A percentile compares a stretch with the other conserved stretches of the same genome.
Evolutionary conservation across 345 rosid genomes (phyloP).

Genomic region (Boechera stricta): DNA sequence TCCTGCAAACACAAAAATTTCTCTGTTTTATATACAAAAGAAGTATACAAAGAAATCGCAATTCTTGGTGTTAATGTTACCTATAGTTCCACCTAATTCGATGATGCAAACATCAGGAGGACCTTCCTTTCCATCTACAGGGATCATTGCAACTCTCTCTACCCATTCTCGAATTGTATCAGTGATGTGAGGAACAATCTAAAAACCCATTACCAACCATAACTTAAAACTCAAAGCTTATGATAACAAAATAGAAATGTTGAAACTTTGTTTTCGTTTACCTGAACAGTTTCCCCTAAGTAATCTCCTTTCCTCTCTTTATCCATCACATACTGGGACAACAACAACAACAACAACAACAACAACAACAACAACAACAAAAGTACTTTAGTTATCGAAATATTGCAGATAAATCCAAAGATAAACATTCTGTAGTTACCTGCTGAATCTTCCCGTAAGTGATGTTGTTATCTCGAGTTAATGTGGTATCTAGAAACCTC

Average conservation of each 20-base stretch:
- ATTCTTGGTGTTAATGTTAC: slow-evolving; percentile 32
- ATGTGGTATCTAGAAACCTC: slow-evolving; percentile 60
- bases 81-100: slow-evolving; percentile 88
- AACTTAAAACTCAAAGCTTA: background rate
- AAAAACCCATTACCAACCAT: slow-evolving; percentile 10
- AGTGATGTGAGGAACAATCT: slow-evolving; percentile 87
- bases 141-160: slow-evolving; percentile 66
- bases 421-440: slow-evolving; percentile 39
- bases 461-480: slow-evolving; percentile 70
- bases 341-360: slow-evolving; percentile 19
- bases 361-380: slow-evolving; percentile 19
- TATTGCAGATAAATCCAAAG: background rate
- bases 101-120: slow-evolving; percentile 85
- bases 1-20: slow-evolving; percentile 52
- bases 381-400: background rate
- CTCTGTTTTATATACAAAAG: background rate
- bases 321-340: slow-evolving; percentile 62
- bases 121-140: slow-evolving; percentile 74
- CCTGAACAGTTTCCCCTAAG: slow-evolving; percentile 91
- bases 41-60: background rate
- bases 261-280: slow-evolving; percentile 22
- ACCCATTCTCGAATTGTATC: slow-evolving; percentile 88
- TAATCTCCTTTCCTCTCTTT: slow-evolving; percentile 88
- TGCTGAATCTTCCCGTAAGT: slow-evolving; percentile 73
- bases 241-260: background rate